Percentiles rank a stretch among this genome's conserved stretches.
phyloP scores from a whole-genome alignment of 257 asterid genomes.

The Rhazya stricta region DNA sequence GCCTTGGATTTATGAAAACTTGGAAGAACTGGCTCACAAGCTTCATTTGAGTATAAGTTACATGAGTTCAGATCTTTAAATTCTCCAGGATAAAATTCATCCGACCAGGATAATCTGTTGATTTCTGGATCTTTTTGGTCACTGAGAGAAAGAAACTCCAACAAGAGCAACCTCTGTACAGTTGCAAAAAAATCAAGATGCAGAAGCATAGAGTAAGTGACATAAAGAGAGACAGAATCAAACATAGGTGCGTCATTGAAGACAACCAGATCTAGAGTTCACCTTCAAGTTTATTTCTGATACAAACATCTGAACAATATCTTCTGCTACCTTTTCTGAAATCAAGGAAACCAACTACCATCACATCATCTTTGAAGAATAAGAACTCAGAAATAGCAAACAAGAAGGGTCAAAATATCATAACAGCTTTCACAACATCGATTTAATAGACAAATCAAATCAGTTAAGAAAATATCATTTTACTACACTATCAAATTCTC shows the following conservation, averaged over 20 bases:
- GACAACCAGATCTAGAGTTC: slow-evolving; percentile 19
- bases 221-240: slow-evolving; percentile 2
- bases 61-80: slow-evolving; percentile 45
- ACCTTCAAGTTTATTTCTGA: slow-evolving; percentile 69
- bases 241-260: slow-evolving; percentile 1
- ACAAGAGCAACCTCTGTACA: slow-evolving; percentile 67
- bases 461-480: not conserved
- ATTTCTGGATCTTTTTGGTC: slow-evolving; percentile 34
- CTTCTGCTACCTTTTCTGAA: slow-evolving; percentile 64
- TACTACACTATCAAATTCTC: not conserved
- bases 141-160: slow-evolving; percentile 53
- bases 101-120: slow-evolving; percentile 44
- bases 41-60: slow-evolving; percentile 38
- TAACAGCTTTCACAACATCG: not conserved
- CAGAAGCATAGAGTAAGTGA: slow-evolving; percentile 12
- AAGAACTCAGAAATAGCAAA: not conserved
- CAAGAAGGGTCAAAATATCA: not conserved
- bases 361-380: not conserved
- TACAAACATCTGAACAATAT: slow-evolving; percentile 61
- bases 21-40: slow-evolving; percentile 38
- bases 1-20: slow-evolving; percentile 27
- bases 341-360: slow-evolving; percentile 17
- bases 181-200: slow-evolving; percentile 16
- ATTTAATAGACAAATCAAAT: not conserved
- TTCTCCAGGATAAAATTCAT: slow-evolving; percentile 68